phyloP scores from a whole-genome alignment of 1,139 yeast genomes.

The Candida sp. region DNA sequence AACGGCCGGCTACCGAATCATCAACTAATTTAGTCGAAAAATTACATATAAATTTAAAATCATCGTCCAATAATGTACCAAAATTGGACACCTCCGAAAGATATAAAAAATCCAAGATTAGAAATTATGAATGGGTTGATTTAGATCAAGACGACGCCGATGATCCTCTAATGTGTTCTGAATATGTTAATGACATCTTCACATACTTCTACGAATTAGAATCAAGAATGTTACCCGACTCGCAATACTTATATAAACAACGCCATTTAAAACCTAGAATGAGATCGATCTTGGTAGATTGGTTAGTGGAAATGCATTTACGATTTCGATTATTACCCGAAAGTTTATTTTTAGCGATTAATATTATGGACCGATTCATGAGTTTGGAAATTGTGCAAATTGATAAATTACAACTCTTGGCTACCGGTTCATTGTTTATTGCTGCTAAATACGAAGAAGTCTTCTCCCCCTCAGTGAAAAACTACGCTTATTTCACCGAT shows the following conservation, averaged over 20 bases:
- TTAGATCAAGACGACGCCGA: slow-evolving; percentile 86
- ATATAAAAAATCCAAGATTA: slow-evolving; percentile 32
- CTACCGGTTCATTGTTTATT: slow-evolving; percentile 85
- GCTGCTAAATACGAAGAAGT: slow-evolving; percentile 98
- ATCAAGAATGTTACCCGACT: slow-evolving; percentile 71
- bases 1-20: slow-evolving; percentile 56
- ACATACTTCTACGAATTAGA: slow-evolving; percentile 76
- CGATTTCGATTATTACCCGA: slow-evolving; percentile 88
- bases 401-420: slow-evolving; percentile 83
- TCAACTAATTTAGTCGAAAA: slow-evolving; percentile 48
- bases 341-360: slow-evolving; percentile 83
- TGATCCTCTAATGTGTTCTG: slow-evolving; percentile 95
- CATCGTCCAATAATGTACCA: slow-evolving; percentile 2
- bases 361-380: slow-evolving; percentile 89
- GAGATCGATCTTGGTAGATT: slow-evolving; percentile 89
- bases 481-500: slow-evolving; percentile 87
- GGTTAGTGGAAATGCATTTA: slow-evolving; percentile 92
- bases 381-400: slow-evolving; percentile 76
- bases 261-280: slow-evolving; percentile 76
- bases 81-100: slow-evolving; percentile 1
- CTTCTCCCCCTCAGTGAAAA: slow-evolving; percentile 82
- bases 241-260: slow-evolving; percentile 72
- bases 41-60: slow-evolving; percentile 20
- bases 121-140: slow-evolving; percentile 78
- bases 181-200: slow-evolving; percentile 86